Percentiles rank a stretch among this genome's conserved stretches.
These are phyloP conservation scores for Copromyces sp. DNA, from an alignment of 495 filamentous ascomycete genomes.

Conservation along the genomic window DNA sequence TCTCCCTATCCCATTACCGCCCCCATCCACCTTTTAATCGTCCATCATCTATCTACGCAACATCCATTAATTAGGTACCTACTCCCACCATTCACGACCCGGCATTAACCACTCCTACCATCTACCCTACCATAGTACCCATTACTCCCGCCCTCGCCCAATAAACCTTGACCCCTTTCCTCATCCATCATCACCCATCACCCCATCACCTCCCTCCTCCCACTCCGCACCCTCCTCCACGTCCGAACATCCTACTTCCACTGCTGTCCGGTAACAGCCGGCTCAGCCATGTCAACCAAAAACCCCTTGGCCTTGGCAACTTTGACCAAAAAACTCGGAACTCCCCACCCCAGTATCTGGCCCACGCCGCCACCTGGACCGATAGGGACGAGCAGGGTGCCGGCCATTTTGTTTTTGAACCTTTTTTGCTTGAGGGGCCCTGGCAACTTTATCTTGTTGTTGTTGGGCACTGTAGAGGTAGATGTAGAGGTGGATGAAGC, in stretches of 20 bases:
- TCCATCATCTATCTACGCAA: not conserved
- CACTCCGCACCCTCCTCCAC: no score
- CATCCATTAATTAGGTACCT: not conserved
- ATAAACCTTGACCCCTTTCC: not conserved
- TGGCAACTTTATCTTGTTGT: not conserved
- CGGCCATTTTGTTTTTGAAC: conserved; percentile 28
- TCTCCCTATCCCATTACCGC: not conserved
- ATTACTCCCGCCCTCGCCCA: no score
- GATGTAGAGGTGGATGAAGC: no score
- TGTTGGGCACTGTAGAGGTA: no score
- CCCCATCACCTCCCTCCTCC: no score
- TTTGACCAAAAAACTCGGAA: conserved; percentile 45
- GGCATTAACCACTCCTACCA: no score
- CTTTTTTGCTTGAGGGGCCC: conserved; percentile 3
- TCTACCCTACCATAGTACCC: no score
- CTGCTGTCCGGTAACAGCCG: not conserved
- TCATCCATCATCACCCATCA: not conserved
- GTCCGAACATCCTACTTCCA: no score
- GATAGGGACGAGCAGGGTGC: conserved; percentile 38
- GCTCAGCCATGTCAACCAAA: conserved; percentile 13
- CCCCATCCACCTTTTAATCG: not conserved
- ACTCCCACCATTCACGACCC: not conserved
- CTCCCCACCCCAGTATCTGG: conserved; percentile 33
- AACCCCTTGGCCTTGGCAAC: conserved; percentile 48
- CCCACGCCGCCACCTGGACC: conserved; percentile 45